Percentiles rank a stretch among this genome's conserved stretches.
Conservation (phyloP, 2,329 filamentous ascomycete genomes). For the Lasiodiplodia citricola region DNA sequence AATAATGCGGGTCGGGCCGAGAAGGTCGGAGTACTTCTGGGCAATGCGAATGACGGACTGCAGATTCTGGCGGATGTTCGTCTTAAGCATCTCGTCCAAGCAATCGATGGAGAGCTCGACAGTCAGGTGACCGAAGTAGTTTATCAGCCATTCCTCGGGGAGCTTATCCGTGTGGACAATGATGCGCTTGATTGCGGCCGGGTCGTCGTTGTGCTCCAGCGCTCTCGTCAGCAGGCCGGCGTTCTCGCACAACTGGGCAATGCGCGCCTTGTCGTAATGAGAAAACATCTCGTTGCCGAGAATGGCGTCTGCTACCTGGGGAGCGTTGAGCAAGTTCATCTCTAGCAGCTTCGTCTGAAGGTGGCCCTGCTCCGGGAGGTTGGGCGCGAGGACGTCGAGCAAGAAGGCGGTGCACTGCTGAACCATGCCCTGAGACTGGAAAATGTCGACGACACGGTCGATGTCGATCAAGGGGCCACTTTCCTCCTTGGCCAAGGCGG, state of each 20-base stretch:
- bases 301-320: slow-evolving; percentile 97
- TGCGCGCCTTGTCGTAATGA: slow-evolving; percentile 88
- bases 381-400: slow-evolving; percentile 91
- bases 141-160: slow-evolving; percentile 87
- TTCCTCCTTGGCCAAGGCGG: slow-evolving; percentile 87
- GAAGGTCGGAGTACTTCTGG: slow-evolving; percentile 95
- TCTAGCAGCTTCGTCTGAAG: slow-evolving; percentile 94
- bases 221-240: slow-evolving; percentile 75
- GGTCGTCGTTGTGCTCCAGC: slow-evolving; percentile 92
- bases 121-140: slow-evolving; percentile 91
- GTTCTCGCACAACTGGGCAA: slow-evolving; percentile 91
- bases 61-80: slow-evolving; percentile 95
- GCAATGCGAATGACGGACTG: slow-evolving; percentile 94
- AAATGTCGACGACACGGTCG: slow-evolving; percentile 94
- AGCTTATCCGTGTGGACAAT: slow-evolving; percentile 86
- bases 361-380: slow-evolving; percentile 89
- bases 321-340: slow-evolving; percentile 97
- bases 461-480: slow-evolving; percentile 87
- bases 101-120: slow-evolving; percentile 95
- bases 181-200: slow-evolving; percentile 86
- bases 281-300: slow-evolving; percentile 98
- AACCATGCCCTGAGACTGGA: slow-evolving; percentile 97
- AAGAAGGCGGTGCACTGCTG: slow-evolving; percentile 98
- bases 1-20: slow-evolving; percentile 85
- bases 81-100: slow-evolving; percentile 93